Conservation (phyloP, 495 filamentous ascomycete species). For the Hypoxylon subgilvum region DNA sequence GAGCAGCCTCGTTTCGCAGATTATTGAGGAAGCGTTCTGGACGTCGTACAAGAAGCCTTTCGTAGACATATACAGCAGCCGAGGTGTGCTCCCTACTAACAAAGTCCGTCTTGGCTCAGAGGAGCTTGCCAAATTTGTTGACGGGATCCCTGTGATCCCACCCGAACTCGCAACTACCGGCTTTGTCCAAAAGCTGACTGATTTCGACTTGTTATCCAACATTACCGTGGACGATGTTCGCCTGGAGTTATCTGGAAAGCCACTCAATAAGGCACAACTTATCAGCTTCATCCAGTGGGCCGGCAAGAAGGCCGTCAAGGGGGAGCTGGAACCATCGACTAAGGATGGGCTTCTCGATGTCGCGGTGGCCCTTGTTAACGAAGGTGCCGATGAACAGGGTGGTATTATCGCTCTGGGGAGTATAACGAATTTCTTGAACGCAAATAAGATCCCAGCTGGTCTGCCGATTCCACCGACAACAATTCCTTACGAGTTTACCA, state of each 20-base stretch:
- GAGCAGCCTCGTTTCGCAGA: slow-evolving; percentile 74
- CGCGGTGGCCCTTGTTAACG: slow-evolving; percentile 77
- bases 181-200: slow-evolving; percentile 78
- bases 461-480: slow-evolving; percentile 83
- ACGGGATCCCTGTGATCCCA: slow-evolving; percentile 86
- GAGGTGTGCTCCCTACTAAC: slow-evolving; percentile 78
- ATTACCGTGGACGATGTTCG: slow-evolving; percentile 87
- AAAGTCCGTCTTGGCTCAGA: slow-evolving; percentile 80
- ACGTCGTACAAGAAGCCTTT: slow-evolving; percentile 77
- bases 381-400: slow-evolving; percentile 62
- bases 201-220: slow-evolving; percentile 79
- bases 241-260: slow-evolving; percentile 75
- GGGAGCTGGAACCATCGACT: slow-evolving; percentile 68
- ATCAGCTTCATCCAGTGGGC: slow-evolving; percentile 84
- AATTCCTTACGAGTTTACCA: slow-evolving; percentile 81
- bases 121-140: slow-evolving; percentile 81
- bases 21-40: slow-evolving; percentile 95
- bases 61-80: slow-evolving; percentile 86
- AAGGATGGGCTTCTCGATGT: slow-evolving; percentile 73
- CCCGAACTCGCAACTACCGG: slow-evolving; percentile 69
- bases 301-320: slow-evolving; percentile 66
- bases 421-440: slow-evolving; percentile 74
- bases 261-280: slow-evolving; percentile 75
- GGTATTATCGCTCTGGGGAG: slow-evolving; percentile 76
- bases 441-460: slow-evolving; percentile 76